phyloP scores from a whole-genome alignment of 805 yeast species.

The Lachancea thermotolerans region DNA sequence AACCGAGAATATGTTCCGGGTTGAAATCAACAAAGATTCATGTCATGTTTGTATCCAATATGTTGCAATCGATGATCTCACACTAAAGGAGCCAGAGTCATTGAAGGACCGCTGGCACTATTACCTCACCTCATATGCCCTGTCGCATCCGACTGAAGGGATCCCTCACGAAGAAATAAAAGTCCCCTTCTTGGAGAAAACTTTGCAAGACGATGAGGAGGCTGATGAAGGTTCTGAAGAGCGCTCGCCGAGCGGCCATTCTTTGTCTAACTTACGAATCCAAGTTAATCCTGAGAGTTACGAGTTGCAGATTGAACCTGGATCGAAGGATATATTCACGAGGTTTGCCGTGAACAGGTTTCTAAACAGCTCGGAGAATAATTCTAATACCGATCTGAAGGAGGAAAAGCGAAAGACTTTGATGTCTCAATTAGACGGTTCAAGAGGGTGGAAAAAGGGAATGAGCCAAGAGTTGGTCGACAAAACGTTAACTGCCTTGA shows the following conservation, averaged over 20 bases:
- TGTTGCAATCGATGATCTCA: constrained; percentile 81
- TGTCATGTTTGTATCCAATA: constrained; percentile 64
- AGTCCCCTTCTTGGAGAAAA: constrained; percentile 68
- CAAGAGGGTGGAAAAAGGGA: constrained; percentile 49
- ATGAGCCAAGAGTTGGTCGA: constrained; percentile 37
- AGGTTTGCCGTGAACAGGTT: constrained; percentile 47
- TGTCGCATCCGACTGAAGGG: constrained; percentile 97
- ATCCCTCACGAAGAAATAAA: constrained; percentile 68
- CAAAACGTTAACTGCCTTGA: constrained; percentile 19
- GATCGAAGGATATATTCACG: constrained; percentile 71
- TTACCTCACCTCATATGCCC: constrained; percentile 83
- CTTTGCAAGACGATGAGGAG: constrained; percentile 50
- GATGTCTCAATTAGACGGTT: constrained; percentile 41
- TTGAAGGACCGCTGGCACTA: constrained; percentile 86
- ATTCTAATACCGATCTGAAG: constrained; percentile 24
- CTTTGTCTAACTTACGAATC: constrained; percentile 66
- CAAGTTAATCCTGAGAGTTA: constrained; percentile 74
- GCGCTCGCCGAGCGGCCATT: constrained; percentile 46
- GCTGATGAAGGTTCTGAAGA: constrained; percentile 30
- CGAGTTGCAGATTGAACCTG: constrained; percentile 71
- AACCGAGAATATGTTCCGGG: constrained; percentile 90
- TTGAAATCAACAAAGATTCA: constrained; percentile 54
- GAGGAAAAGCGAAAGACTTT: constrained; percentile 33
- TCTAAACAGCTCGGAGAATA: constrained; percentile 21
- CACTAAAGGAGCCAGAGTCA: constrained; percentile 62